Percentiles rank a stretch among this genome's conserved stretches.
These are phyloP conservation scores for Fraxinus quadrangulata DNA, from an alignment of 257 asterid genomes.

Conservation along the genomic window DNA sequence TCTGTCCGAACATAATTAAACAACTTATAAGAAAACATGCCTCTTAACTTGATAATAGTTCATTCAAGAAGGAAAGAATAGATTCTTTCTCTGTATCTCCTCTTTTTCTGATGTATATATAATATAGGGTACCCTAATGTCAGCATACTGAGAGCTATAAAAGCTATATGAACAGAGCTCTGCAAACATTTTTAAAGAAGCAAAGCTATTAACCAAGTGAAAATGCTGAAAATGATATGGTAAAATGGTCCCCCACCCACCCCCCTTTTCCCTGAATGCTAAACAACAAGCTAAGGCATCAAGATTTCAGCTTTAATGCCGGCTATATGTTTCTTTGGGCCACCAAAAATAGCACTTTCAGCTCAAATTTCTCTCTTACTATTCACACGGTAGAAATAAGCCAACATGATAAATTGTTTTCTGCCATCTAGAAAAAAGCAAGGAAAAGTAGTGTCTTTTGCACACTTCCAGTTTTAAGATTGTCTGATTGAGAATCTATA, in stretches of 20 bases:
- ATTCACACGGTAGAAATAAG: constrained; percentile 28
- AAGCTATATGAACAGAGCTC: constrained; percentile 49
- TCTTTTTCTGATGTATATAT: constrained; percentile 31
- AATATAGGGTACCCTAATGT: constrained; percentile 37
- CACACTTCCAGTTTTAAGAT: constrained; percentile 60
- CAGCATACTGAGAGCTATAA: constrained; percentile 65
- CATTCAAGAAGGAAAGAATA: constrained; percentile 49
- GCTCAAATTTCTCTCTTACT: constrained; percentile 39
- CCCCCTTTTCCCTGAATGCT: constrained; percentile 42
- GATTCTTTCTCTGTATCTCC: constrained; percentile 47
- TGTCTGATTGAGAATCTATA: constrained; percentile 54
- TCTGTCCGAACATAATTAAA: constrained; percentile 20
- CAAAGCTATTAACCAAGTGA: constrained; percentile 45
- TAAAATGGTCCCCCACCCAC: constrained; percentile 56
- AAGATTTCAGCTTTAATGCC: constrained; percentile 59
- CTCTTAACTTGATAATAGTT: constrained; percentile 44
- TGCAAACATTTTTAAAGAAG: constrained; percentile 44
- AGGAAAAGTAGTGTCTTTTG: constrained; percentile 61
- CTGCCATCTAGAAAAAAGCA: constrained; percentile 44
- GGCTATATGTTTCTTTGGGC: constrained; percentile 68
- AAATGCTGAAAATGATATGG: constrained; percentile 48
- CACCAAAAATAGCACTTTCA: constrained; percentile 68
- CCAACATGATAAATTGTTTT: constrained; percentile 36
- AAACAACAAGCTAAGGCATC: constrained; percentile 47
- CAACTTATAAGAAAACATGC: constrained; percentile 37